Conservation (phyloP, 2,329 filamentous ascomycete species). For the Tricladium varicosporioides region DNA sequence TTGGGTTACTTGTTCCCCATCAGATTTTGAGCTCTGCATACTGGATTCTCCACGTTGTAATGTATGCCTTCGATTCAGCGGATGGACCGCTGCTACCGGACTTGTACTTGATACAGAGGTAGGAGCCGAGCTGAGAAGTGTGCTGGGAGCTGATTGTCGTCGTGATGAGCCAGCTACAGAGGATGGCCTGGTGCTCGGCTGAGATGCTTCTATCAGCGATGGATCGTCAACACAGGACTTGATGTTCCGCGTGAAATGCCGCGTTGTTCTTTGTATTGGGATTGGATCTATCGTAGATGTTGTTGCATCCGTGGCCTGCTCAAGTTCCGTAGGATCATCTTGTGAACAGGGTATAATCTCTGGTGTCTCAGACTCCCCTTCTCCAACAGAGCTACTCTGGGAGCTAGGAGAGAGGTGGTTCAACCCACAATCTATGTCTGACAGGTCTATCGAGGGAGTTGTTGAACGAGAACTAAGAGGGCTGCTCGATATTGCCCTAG, state of each 20-base stretch:
- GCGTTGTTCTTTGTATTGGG: background rate
- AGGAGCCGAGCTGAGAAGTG: background rate
- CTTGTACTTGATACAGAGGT: background rate
- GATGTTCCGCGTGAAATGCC: background rate
- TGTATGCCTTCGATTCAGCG: background rate
- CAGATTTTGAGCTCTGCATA: constrained; percentile 7
- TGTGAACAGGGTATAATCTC: no score
- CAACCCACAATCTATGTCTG: background rate
- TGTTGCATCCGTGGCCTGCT: no score
- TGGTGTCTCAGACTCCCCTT: no score
- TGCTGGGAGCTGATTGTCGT: background rate
- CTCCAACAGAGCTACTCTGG: no score
- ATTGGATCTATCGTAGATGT: background rate
- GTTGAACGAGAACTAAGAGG: constrained; percentile 6
- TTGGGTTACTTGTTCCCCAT: constrained; percentile 19
- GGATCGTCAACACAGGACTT: background rate
- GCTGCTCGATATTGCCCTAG: constrained; percentile 6
- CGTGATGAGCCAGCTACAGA: background rate
- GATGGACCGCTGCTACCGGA: background rate
- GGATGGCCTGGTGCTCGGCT: background rate
- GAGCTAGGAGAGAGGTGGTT: no score
- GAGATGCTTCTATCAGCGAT: background rate
- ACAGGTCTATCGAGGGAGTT: constrained; percentile 1
- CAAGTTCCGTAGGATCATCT: no score
- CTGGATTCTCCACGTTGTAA: constrained; percentile 16